Base-by-base conservation (phyloP, 192 early-diverging fungal species). In the Linnemannia elongata region DNA sequence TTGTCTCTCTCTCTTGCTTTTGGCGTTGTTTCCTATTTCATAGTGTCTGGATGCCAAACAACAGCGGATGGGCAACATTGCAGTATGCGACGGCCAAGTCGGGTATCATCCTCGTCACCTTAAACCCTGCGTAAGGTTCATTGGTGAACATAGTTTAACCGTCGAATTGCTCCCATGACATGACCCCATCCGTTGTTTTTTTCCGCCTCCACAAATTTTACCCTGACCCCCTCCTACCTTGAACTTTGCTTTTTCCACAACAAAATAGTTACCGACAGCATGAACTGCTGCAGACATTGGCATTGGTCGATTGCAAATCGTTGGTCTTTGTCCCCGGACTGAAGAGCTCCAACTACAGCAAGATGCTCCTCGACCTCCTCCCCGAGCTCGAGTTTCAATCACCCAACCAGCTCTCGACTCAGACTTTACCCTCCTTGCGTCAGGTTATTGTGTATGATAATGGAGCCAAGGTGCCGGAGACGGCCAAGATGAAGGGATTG, bases 61-160 rank as follows among this genome's bases (percentile, higher is more conserved):
- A 89, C 76, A 82, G 79, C 44, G 91, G 83, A 18, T 92, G 90
- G 90, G 75, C 85, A 9, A 87, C 89, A 17, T 54, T 89, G 6
- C 91, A 92, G 71, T 92, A 92, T 70, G 91, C 91, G 24, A 92
- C 91, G 8, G 87, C 88, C 30, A 89, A 91, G 74, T 77, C 86
- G 12, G 91, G 91, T 9, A 87, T 90, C 49, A 90, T 92, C 77
- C 80, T 92, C n/a, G 90, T 89, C 18, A 89, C 90, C 35, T 82
- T 92, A 45, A 92, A 92, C 47, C 91, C 91, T 24, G 89, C 82
- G 72, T 92, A 75, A 78, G n/a, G 12, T 66, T 27, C 10, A 63
- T 33, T 33, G 27, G 60, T 63, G 60, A 15, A 63, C 55, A 57
- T 10, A 63, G 27, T 30, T 33, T 12, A 66, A 33, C 60, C n/a